Evolutionary conservation across 805 yeast species (phyloP).

Genomic region (Candida tammaniensis): DNA sequence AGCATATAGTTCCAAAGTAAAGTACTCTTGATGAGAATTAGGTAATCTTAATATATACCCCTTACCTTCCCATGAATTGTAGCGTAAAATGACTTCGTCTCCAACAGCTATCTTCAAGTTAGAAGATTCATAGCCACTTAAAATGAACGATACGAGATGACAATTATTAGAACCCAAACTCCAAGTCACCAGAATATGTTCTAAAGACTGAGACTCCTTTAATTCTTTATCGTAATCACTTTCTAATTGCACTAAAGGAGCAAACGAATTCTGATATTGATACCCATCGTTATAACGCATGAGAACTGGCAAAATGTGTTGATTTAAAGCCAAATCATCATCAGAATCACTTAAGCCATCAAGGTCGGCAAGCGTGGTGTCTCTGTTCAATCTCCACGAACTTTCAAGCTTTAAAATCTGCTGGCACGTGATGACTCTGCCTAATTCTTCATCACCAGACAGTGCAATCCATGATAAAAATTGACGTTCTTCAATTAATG

Average conservation of each 20-base stretch:
- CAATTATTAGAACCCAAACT: constrained; percentile 60
- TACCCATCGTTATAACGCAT: constrained; percentile 79
- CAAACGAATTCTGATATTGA: constrained; percentile 81
- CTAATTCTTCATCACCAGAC: constrained; percentile 63
- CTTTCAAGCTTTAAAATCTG: constrained; percentile 75
- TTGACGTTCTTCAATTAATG: constrained; percentile 75
- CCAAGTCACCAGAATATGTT: constrained; percentile 74
- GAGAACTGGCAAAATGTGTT: constrained; percentile 65
- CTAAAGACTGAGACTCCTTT: constrained; percentile 75
- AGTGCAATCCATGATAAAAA: constrained; percentile 81
- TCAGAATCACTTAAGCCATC: constrained; percentile 72
- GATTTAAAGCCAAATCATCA: constrained; percentile 18
- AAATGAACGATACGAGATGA: constrained; percentile 65
- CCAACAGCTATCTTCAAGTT: constrained; percentile 77
- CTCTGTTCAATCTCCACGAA: constrained; percentile 72
- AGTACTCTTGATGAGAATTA: constrained; percentile 59
- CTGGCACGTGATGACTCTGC: constrained; percentile 54
- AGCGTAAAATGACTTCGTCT: constrained; percentile 71
- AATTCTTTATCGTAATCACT: constrained; percentile 73
- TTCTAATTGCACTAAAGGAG: constrained; percentile 78
- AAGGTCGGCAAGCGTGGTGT: too few species aligned
- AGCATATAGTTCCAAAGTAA: constrained; percentile 64
- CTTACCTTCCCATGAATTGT: constrained; percentile 59
- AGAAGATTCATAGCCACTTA: constrained; percentile 64
- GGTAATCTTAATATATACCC: constrained; percentile 78